These are phyloP conservation scores for Reutealis trisperma DNA, from an alignment of 345 rosid species.

Conservation along the genomic window DNA sequence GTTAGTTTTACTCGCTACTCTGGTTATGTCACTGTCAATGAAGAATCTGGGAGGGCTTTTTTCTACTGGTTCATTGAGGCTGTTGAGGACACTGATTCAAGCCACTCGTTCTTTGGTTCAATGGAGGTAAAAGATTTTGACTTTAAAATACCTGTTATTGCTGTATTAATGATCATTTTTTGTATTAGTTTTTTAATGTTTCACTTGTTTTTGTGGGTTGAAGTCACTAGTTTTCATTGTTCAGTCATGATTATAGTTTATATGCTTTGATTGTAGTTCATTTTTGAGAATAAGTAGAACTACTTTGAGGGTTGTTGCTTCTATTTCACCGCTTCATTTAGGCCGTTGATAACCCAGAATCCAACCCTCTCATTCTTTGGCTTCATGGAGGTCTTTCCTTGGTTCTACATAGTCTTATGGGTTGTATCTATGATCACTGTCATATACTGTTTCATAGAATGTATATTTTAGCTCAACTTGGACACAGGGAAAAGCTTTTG, in stretches of 20 bases:
- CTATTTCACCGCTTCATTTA: constrained; percentile 79
- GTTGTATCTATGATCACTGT: not conserved
- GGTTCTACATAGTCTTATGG: no score
- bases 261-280: not conserved
- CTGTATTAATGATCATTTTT: no score
- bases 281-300: not conserved
- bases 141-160: no score
- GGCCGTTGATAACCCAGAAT: constrained; percentile 6
- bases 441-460: not conserved
- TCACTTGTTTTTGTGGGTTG: not conserved
- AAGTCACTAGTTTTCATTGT: no score
- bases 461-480: not conserved
- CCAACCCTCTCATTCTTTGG: constrained; percentile 7
- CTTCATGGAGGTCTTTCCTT: constrained; percentile 51
- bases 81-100: constrained; percentile 64
- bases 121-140: constrained; percentile 23
- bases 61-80: constrained; percentile 91
- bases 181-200: not conserved
- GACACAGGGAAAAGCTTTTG: no score
- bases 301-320: constrained; percentile 19
- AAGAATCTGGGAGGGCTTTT: constrained; percentile 65
- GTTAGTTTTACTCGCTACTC: constrained; percentile 70
- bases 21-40: constrained; percentile 69
- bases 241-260: not conserved
- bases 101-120: constrained; percentile 92